A percentile compares a stretch with the other conserved stretches of the same genome.
These are phyloP conservation scores for Fusarium albosuccineum DNA, from an alignment of 2,329 filamentous ascomycete species.

Conservation along the genomic window DNA sequence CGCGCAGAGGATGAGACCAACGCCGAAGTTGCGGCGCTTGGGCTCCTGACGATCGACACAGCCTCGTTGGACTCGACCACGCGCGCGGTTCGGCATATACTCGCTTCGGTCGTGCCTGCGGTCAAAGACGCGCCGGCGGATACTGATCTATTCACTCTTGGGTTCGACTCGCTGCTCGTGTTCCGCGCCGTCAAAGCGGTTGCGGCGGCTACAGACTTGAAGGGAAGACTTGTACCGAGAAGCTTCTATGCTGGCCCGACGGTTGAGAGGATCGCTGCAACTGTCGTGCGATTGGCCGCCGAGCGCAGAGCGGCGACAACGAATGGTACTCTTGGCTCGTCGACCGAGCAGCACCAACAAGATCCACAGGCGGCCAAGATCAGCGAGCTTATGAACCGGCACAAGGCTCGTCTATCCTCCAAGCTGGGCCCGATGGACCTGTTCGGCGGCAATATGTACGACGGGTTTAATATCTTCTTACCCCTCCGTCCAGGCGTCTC, in stretches of 20 bases:
- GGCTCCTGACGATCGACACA: slow-evolving; percentile 32
- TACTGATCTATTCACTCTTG: slow-evolving; percentile 46
- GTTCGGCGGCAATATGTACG: slow-evolving; percentile 49
- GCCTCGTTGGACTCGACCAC: slow-evolving; percentile 42
- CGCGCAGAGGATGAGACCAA: neutral
- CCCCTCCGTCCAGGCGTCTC: slow-evolving; percentile 43
- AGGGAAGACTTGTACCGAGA: no score
- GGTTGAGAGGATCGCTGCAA: no score
- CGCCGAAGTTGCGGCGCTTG: slow-evolving; percentile 10
- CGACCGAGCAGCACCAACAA: neutral
- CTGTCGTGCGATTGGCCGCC: no score
- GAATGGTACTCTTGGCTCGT: no score
- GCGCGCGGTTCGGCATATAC: slow-evolving; percentile 32
- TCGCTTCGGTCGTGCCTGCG: slow-evolving; percentile 36
- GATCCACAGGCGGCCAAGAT: slow-evolving; percentile 53
- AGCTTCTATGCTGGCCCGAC: no score
- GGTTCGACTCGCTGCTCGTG: slow-evolving; percentile 50
- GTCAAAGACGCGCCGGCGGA: slow-evolving; percentile 34
- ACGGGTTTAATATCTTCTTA: slow-evolving; percentile 52
- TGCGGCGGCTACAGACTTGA: no score
- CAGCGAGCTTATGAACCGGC: slow-evolving; percentile 30
- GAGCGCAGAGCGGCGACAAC: no score
- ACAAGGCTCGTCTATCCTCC: slow-evolving; percentile 48
- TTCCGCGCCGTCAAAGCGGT: slow-evolving; percentile 46
- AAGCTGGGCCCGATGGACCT: slow-evolving; percentile 50